These are phyloP conservation scores for Aspergillus awamori DNA, from an alignment of 2,329 filamentous ascomycete genomes.

Conservation along the genomic window DNA sequence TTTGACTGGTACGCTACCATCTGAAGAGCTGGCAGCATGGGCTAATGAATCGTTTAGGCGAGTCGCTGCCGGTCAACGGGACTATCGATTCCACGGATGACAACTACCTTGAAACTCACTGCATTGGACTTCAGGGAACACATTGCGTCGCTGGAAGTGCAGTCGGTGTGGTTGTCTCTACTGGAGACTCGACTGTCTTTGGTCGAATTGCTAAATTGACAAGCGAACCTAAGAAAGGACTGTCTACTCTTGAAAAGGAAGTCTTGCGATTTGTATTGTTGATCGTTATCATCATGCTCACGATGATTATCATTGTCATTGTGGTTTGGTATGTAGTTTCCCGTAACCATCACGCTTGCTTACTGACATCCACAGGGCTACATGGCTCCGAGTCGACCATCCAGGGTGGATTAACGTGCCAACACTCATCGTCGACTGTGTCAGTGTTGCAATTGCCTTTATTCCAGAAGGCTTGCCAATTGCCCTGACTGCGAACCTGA, in stretches of 20 bases:
- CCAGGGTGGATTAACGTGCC: constrained; percentile 73
- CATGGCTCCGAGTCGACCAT: constrained; percentile 68
- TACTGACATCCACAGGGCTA: constrained; percentile 53
- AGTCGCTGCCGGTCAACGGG: constrained; percentile 66
- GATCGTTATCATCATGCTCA: constrained; percentile 69
- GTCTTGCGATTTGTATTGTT: constrained; percentile 72
- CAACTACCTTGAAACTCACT: constrained; percentile 76
- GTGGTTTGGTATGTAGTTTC: constrained; percentile 60
- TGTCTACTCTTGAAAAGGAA: constrained; percentile 73
- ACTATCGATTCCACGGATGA: constrained; percentile 68
- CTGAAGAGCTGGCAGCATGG: neutral
- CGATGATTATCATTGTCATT: constrained; percentile 57
- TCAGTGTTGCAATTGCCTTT: constrained; percentile 73
- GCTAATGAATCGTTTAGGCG: constrained; percentile 56
- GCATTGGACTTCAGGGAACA: constrained; percentile 77
- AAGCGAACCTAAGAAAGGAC: constrained; percentile 66
- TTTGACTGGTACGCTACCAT: constrained; percentile 59
- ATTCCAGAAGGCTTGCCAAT: constrained; percentile 75
- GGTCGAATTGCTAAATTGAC: constrained; percentile 74
- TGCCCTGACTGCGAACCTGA: constrained; percentile 69
- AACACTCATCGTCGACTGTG: constrained; percentile 71
- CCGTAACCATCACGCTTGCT: no score
- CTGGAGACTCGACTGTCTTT: constrained; percentile 73
- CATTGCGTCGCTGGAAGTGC: constrained; percentile 72
- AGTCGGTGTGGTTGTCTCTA: constrained; percentile 69